These are phyloP conservation scores for Pittosporum tobira DNA, from an alignment of 129 eudicot genomes.

Conservation along the genomic window DNA sequence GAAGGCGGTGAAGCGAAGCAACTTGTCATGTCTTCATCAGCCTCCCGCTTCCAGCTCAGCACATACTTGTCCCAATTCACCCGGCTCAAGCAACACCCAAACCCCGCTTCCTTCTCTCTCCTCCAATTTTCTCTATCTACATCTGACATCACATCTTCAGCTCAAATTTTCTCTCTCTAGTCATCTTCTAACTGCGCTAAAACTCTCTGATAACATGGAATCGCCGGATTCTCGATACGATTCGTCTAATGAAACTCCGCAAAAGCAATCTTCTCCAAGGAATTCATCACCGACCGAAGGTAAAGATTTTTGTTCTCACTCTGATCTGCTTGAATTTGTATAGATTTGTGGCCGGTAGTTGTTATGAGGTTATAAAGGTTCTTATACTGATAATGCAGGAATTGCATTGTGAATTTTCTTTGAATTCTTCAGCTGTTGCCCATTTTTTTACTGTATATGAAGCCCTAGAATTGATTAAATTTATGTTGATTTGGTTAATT, in stretches of 20 bases:
- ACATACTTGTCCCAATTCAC: too few species aligned
- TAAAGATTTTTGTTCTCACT: constrained; percentile 6
- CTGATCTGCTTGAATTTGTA: constrained; percentile 19
- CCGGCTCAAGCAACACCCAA: too few species aligned
- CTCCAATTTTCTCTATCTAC: too few species aligned
- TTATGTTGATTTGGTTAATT: background rate
- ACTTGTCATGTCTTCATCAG: too few species aligned
- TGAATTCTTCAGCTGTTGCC: background rate
- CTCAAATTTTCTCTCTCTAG: too few species aligned
- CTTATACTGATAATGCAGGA: background rate
- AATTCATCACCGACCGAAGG: constrained; percentile 30
- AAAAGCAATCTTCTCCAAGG: constrained; percentile 34
- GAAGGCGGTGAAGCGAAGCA: too few species aligned
- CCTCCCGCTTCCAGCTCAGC: too few species aligned
- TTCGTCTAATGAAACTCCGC: constrained; percentile 43
- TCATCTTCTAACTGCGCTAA: too few species aligned
- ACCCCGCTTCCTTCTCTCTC: too few species aligned
- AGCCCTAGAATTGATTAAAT: constrained; percentile 6
- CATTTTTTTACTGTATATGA: background rate
- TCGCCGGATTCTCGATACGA: constrained; percentile 44
- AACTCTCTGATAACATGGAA: constrained; percentile 17
- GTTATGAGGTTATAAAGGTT: background rate
- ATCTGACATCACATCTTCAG: too few species aligned
- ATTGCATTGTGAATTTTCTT: background rate
- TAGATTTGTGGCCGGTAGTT: background rate